These are phyloP conservation scores for Colletotrichum viniferum DNA, from an alignment of 2,329 filamentous ascomycete genomes.

Conservation along the genomic window DNA sequence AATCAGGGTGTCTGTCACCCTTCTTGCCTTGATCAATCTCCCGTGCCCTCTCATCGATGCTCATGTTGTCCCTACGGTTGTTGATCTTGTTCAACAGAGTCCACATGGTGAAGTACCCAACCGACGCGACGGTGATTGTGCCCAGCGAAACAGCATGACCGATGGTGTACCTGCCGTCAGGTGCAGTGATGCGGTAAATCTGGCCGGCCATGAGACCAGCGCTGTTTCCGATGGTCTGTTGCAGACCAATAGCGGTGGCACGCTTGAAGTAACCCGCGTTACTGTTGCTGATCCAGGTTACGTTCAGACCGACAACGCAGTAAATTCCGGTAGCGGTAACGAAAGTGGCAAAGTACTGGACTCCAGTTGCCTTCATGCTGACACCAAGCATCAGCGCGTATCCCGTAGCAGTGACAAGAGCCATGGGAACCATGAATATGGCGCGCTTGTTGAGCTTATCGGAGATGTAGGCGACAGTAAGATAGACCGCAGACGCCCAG, in stretches of 20 bases:
- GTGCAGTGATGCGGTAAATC: constrained; percentile 28
- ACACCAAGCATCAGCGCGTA: constrained; percentile 53
- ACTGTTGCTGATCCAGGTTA: constrained; percentile 51
- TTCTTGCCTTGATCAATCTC: constrained; percentile 14
- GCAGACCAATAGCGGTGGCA: constrained; percentile 48
- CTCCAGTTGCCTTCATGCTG: constrained; percentile 40
- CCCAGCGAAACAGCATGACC: constrained; percentile 15
- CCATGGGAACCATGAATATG: constrained; percentile 43
- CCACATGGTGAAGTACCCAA: constrained; percentile 9
- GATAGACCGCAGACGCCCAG: constrained; percentile 50
- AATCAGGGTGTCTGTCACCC: constrained; percentile 15
- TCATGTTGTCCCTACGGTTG: constrained; percentile 6
- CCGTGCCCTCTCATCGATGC: constrained; percentile 8
- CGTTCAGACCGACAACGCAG: constrained; percentile 41
- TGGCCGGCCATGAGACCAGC: constrained; percentile 48
- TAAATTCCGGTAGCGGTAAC: neutral
- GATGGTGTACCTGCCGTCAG: constrained; percentile 12
- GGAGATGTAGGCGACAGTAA: constrained; percentile 47
- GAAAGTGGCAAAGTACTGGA: constrained; percentile 12
- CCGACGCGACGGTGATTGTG: constrained; percentile 10
- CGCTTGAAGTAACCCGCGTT: constrained; percentile 49
- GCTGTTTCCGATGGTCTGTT: constrained; percentile 38
- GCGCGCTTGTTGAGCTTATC: constrained; percentile 42
- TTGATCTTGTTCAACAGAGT: constrained; percentile 1
- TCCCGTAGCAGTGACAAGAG: constrained; percentile 57